Conservation (phyloP, 495 filamentous ascomycete genomes). For the Neurospora sublineolata region DNA sequence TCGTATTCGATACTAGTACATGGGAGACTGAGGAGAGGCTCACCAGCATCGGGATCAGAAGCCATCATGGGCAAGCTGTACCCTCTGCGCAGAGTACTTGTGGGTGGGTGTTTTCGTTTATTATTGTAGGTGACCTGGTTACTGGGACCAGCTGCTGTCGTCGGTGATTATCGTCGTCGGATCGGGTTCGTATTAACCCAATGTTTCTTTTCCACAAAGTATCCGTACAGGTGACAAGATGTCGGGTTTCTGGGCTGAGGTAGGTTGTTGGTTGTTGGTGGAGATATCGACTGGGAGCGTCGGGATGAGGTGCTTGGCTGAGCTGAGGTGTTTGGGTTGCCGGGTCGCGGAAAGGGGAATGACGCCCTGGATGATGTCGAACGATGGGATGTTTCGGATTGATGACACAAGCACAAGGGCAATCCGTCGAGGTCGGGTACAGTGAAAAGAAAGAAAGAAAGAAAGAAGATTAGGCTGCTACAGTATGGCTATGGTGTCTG, state of each 20-base stretch:
- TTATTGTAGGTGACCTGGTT: background rate
- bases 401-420: background rate
- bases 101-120: background rate
- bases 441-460: background rate
- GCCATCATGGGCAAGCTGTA: constrained; percentile 18
- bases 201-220: background rate
- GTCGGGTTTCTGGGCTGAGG: background rate
- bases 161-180: background rate
- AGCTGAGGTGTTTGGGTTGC: background rate
- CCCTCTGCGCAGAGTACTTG: constrained; percentile 2
- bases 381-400: background rate
- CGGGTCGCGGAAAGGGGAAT: background rate
- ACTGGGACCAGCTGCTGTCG: background rate
- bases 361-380: background rate
- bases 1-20: background rate
- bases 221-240: background rate
- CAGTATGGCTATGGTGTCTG: background rate
- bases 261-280: background rate
- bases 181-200: background rate
- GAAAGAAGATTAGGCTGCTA: background rate
- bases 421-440: background rate
- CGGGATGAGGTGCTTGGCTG: background rate
- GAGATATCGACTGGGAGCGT: background rate
- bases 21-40: background rate
- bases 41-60: constrained; percentile 22